Evolutionary conservation across 139 green algal species (phyloP).

Genomic region (Chlorella sp.): DNA sequence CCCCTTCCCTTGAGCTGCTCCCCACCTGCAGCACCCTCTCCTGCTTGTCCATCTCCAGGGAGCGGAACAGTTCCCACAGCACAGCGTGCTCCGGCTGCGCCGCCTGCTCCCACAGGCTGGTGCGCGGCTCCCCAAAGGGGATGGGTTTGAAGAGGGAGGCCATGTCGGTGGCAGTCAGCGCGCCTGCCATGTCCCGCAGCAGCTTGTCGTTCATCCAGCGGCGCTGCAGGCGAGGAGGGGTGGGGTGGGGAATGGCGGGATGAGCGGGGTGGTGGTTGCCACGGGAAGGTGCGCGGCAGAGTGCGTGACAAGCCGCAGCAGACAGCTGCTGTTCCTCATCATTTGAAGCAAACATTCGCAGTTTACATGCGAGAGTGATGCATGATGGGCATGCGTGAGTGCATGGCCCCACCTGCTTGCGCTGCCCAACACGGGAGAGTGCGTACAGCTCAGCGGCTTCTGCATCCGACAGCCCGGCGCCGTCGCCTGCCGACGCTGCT

Average conservation of each 20-base stretch:
- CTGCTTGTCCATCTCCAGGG: slow-evolving; percentile 63
- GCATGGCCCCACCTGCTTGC: neutral
- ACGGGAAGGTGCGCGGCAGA: neutral
- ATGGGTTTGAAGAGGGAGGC: slow-evolving; percentile 63
- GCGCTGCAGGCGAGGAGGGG: neutral
- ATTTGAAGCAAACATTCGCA: too few relatives aligned
- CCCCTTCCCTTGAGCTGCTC: neutral
- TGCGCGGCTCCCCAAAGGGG: slow-evolving; percentile 58
- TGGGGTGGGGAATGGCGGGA: neutral
- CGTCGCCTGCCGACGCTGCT: neutral
- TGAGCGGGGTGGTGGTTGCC: neutral
- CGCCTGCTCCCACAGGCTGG: slow-evolving; percentile 28
- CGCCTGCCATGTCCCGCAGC: slow-evolving; percentile 58
- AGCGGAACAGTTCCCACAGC: slow-evolving; percentile 62
- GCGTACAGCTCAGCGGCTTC: slow-evolving; percentile 44
- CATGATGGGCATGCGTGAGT: neutral
- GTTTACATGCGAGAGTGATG: neutral
- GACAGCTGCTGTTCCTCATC: too few relatives aligned
- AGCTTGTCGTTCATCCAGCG: slow-evolving; percentile 63
- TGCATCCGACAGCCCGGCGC: slow-evolving; percentile 17
- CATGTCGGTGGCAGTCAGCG: slow-evolving; percentile 59
- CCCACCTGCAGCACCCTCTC: slow-evolving; percentile 51
- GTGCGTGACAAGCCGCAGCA: neutral
- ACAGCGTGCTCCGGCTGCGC: slow-evolving; percentile 17
- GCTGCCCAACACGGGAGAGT: slow-evolving; percentile 47